These are phyloP conservation scores for Xylaria grammica DNA, from an alignment of 495 filamentous ascomycete species.

Conservation along the genomic window DNA sequence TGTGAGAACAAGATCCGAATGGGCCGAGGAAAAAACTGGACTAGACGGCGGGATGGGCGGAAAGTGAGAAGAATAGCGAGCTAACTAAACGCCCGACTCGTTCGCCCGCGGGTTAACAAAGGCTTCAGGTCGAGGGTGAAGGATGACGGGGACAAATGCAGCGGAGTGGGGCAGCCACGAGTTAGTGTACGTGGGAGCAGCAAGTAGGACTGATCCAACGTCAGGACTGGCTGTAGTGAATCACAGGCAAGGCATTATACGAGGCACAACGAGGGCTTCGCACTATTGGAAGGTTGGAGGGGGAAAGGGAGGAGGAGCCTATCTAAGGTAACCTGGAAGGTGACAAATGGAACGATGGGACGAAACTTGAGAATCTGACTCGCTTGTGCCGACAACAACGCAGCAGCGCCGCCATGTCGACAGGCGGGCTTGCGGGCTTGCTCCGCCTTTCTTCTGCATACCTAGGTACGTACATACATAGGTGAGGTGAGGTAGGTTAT, in stretches of 20 bases:
- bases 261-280: neutral
- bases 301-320: neutral
- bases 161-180: neutral
- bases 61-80: neutral
- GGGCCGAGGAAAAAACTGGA: neutral
- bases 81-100: constrained; percentile 4
- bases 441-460: neutral
- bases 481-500: too few species aligned
- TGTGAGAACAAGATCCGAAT: neutral
- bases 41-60: neutral
- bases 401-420: neutral
- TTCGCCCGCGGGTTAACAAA: constrained; percentile 7
- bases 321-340: too few species aligned
- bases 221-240: too few species aligned
- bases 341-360: too few species aligned
- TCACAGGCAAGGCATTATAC: neutral
- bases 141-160: constrained; percentile 19
- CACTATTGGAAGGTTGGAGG: neutral
- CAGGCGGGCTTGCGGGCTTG: neutral
- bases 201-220: constrained; percentile 9
- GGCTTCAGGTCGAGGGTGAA: neutral
- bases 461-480: too few species aligned
- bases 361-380: neutral
- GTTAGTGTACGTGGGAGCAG: neutral
- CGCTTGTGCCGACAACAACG: neutral